phyloP scores from a whole-genome alignment of 495 filamentous ascomycete species.

The Rhypophila decipiens region DNA sequence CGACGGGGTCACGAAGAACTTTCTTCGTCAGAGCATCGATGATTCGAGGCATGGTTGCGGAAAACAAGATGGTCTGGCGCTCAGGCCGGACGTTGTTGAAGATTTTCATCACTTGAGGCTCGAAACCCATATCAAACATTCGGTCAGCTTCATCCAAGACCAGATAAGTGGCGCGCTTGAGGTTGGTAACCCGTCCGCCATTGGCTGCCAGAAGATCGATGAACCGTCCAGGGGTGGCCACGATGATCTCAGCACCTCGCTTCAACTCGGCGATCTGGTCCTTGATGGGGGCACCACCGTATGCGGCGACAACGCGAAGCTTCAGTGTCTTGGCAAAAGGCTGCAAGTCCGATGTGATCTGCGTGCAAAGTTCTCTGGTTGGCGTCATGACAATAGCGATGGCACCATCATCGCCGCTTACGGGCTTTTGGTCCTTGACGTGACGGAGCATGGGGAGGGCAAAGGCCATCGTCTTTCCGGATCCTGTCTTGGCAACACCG shows the following conservation, averaged over 20 bases:
- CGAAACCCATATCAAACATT: constrained; percentile 99
- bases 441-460: constrained; percentile 94
- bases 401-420: constrained; percentile 82
- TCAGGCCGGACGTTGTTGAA: constrained; percentile 84
- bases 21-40: constrained; percentile 91
- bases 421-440: constrained; percentile 84
- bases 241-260: constrained; percentile 88
- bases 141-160: constrained; percentile 97
- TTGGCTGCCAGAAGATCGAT: constrained; percentile 94
- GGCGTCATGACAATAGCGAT: constrained; percentile 87
- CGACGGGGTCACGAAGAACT: constrained; percentile 74
- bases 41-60: constrained; percentile 89
- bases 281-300: constrained; percentile 93
- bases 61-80: constrained; percentile 90
- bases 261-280: constrained; percentile 97
- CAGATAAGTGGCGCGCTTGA: constrained; percentile 81
- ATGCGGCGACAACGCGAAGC: constrained; percentile 90
- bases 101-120: constrained; percentile 97
- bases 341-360: constrained; percentile 91
- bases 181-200: constrained; percentile 83
- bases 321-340: constrained; percentile 86
- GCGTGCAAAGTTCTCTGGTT: constrained; percentile 88
- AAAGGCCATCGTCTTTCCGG: constrained; percentile 97
- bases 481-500: constrained; percentile 95
- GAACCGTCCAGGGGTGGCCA: constrained; percentile 94